A percentile compares a stretch with the other conserved stretches of the same genome.
Conservation (phyloP, 2,329 filamentous ascomycete genomes). For the Coniella lustricola region DNA sequence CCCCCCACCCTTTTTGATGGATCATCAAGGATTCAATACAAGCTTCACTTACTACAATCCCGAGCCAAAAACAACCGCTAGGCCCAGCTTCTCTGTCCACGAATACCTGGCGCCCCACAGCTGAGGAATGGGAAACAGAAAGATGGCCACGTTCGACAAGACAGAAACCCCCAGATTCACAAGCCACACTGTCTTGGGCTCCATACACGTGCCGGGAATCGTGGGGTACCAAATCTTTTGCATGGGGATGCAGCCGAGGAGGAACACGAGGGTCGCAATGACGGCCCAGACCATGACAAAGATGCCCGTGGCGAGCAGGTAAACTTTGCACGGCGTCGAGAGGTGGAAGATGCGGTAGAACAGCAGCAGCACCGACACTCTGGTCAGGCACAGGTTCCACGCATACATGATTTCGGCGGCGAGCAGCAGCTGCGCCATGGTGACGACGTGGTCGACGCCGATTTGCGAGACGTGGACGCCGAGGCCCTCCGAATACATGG, state of each 20-base stretch:
- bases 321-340: slow-evolving; percentile 34
- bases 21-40: too few relatives aligned
- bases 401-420: slow-evolving; percentile 41
- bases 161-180: slow-evolving; percentile 42
- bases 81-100: slow-evolving; percentile 34
- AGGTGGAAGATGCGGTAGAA: slow-evolving; percentile 46
- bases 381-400: slow-evolving; percentile 42
- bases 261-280: slow-evolving; percentile 39
- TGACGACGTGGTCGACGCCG: slow-evolving; percentile 28
- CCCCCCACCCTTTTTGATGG: too few relatives aligned
- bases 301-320: slow-evolving; percentile 30
- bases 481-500: slow-evolving; percentile 39
- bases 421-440: slow-evolving; percentile 40
- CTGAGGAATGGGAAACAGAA: slow-evolving; percentile 36
- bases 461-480: slow-evolving; percentile 38
- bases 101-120: slow-evolving; percentile 39
- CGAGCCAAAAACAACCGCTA: slow-evolving; percentile 37
- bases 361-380: slow-evolving; percentile 43
- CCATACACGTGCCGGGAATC: slow-evolving; percentile 39
- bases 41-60: slow-evolving; percentile 39
- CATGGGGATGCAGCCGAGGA: slow-evolving; percentile 46
- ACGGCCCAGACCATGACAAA: slow-evolving; percentile 42
- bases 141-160: slow-evolving; percentile 37
- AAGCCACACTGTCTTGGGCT: slow-evolving; percentile 43
- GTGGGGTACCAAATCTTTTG: slow-evolving; percentile 40